phyloP scores from a whole-genome alignment of 2,329 filamentous ascomycete genomes.

The Stylonectria norvegica region DNA sequence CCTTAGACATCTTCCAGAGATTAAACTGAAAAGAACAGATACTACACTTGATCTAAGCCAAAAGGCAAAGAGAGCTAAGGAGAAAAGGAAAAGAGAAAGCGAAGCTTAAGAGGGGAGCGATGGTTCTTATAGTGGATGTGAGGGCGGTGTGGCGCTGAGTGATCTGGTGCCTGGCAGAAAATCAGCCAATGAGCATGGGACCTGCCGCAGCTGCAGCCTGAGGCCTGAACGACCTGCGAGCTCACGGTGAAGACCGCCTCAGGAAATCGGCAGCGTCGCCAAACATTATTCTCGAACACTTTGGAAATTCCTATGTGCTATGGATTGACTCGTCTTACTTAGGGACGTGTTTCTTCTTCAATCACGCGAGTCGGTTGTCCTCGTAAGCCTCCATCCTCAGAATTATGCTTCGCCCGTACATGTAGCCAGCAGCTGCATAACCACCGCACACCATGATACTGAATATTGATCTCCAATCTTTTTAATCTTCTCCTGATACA shows the following conservation, averaged over 20 bases:
- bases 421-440: no score
- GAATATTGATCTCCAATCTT: no score
- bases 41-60: conserved; percentile 92
- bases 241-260: background rate
- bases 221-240: background rate
- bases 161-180: conserved; percentile 20
- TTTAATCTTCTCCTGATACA: no score
- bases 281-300: no score
- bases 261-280: background rate
- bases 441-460: no score
- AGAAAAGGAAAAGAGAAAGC: conserved; percentile 31
- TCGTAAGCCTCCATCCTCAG: no score
- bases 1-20: conserved; percentile 80
- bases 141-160: conserved; percentile 17
- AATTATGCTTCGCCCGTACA: no score
- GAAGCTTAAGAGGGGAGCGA: conserved; percentile 9
- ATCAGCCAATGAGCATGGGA: conserved; percentile 6
- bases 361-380: no score
- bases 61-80: conserved; percentile 49
- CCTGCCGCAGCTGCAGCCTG: background rate
- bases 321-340: no score
- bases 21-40: conserved; percentile 98
- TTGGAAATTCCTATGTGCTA: no score
- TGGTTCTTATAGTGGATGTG: conserved; percentile 25
- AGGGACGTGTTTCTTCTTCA: no score